Evolutionary conservation across 805 yeast species (phyloP).

Genomic region (Saccharomycopsis sp.): DNA sequence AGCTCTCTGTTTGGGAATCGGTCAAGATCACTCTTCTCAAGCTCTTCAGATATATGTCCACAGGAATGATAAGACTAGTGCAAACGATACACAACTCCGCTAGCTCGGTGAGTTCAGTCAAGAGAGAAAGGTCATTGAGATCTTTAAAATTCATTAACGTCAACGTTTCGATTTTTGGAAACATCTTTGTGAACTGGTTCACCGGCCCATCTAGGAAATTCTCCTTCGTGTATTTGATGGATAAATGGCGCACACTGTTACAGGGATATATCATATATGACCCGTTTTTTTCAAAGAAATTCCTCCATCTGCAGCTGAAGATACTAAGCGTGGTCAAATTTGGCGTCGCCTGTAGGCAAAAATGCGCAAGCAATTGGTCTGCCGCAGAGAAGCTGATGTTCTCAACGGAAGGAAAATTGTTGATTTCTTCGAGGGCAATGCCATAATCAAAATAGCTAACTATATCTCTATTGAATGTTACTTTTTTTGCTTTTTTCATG

Average conservation of each 20-base stretch:
- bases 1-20: neutral
- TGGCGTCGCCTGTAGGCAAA: neutral
- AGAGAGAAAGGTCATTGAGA: neutral
- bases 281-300: neutral
- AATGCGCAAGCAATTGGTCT: neutral
- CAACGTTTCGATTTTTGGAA: neutral
- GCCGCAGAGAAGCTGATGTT: neutral
- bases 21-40: neutral
- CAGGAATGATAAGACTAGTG: neutral
- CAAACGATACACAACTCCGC: neutral
- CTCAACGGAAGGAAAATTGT: neutral
- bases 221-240: neutral
- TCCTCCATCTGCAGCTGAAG: neutral
- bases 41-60: neutral
- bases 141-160: neutral
- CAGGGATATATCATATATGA: neutral
- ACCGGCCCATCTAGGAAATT: neutral
- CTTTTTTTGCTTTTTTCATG: neutral
- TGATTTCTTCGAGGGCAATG: neutral
- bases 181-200: neutral
- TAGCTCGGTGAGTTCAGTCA: neutral
- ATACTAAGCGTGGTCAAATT: neutral
- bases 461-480: neutral
- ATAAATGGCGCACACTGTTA: neutral
- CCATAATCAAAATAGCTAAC: neutral